Evolutionary conservation across 2,329 filamentous ascomycete species (phyloP), one percentile per base, ranked within the genome.

Genomic region (Alternaria consortialis): DNA sequence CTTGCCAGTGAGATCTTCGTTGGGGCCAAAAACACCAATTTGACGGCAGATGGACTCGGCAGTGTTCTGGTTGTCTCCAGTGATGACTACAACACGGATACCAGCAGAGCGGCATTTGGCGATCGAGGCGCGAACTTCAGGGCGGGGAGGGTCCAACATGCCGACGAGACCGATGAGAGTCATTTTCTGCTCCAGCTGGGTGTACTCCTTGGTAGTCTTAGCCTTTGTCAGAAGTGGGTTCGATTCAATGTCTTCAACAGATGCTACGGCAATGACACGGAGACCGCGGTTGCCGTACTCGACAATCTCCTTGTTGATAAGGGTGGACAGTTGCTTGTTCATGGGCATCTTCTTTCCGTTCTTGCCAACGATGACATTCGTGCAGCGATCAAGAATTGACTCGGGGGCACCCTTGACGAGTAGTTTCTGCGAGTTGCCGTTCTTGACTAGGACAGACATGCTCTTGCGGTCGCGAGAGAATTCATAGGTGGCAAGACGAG

Each of bases 381-480:
- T 91, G 84, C 95, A 99, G 62, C 96, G 91, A 71, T 97, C 94
- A 64, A 99, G 87, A 70, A 99, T 90, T 12, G 93, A 93, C 80
- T 99, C 95, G 6, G 95, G 95, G 20, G 96, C 95, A 72, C 95
- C 95, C 83, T 99, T 99, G 68, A 99, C 94, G 50, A 99, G 86
- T 11, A 99, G 88, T 77, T 91, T 93, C 81, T 95, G 88, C 53
- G 88, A 80, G 51, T 85, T 84, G 57, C 87, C 90, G 56, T 86
- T 85, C 67, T 90, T 86, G 64, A 96, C 92, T 60, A 98, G 83
- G 36, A 99, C 96, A 48, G 95, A 99, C 95, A 99, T 99, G 81
- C 94, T 98, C 87, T 99, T 99, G 65, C 95, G 89, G 80, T 99
- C 95, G 71, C 95, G 90, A 1, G 95, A 98, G 81, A 99, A 99